Base-by-base conservation (phyloP, 2,329 filamentous ascomycete genomes). In the Colletotrichum tabaci region DNA sequence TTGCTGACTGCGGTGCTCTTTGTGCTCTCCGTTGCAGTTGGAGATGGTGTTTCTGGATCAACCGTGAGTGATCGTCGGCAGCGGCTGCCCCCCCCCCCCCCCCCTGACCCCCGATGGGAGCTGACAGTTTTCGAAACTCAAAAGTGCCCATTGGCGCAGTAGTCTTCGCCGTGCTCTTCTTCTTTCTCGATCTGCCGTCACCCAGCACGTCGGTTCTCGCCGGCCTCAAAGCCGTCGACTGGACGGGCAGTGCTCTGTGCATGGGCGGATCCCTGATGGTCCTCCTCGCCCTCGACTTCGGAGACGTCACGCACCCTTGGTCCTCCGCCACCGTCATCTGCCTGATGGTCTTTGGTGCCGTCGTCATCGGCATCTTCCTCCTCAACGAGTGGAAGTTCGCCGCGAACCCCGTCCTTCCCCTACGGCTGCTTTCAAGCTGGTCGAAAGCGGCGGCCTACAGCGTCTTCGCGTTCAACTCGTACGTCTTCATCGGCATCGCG, bases 221-320 rank as follows among this genome's bases (percentile, higher is more conserved):
- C 61, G 92, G 92, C 1, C 82, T 94, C 4, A 86, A 88, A 38
- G 91, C 91, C 23, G 85, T 90, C 21, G 86, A 89, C 73, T 83
- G 76, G 53, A 56, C 79, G 0, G 86, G 85, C 2, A 85, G 82
- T 23, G 58, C 73, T 16, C 66, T 87, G 0, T 78, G 87, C 40
- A 80, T 83, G 2, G 78, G 74, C 0, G 79, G 80, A 0, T 77
- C 80, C 12, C 76, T 80, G 0, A 75, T 83, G 7, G 73, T 81
- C 4, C 80, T 82, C 21, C 75, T 83, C 16, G 65, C 81, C 2
- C 53, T 78, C 16, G 74, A 73, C 4, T 77, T 71, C 40, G 77
- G 67, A 63, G 95, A 94, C 61, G 89, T 94, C 64, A 86, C 86
- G 26, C 90, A 89, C 74, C 92, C 95, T 1, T 97, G 94, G 94